Percentiles rank a stretch among this genome's conserved stretches.
phyloP scores from a whole-genome alignment of 2,329 filamentous ascomycete species.

The Cadophora gregata region DNA sequence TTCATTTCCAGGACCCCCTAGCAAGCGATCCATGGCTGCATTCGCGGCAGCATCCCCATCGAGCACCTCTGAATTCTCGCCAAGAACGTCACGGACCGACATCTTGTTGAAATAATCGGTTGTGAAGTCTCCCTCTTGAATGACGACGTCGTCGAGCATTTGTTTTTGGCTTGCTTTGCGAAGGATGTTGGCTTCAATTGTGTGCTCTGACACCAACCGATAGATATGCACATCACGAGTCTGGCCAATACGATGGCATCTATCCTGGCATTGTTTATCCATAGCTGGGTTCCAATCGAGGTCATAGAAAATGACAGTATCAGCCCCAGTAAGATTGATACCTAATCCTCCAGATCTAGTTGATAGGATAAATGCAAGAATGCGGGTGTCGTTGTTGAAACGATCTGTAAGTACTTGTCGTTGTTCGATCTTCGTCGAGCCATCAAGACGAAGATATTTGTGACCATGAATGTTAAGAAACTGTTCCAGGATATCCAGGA shows the following conservation, averaged over 20 bases:
- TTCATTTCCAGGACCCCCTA: slow-evolving; percentile 63
- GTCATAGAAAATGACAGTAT: slow-evolving; percentile 98
- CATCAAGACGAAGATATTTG: slow-evolving; percentile 94
- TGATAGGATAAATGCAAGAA: slow-evolving; percentile 93
- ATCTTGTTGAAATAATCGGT: slow-evolving; percentile 93
- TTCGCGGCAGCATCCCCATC: slow-evolving; percentile 75
- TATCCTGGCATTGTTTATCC: slow-evolving; percentile 99
- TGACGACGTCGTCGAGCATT: slow-evolving; percentile 96
- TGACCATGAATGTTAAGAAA: slow-evolving; percentile 98
- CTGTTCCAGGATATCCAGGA: slow-evolving; percentile 94
- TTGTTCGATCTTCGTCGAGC: slow-evolving; percentile 95
- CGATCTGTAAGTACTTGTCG: slow-evolving; percentile 94
- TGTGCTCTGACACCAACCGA: slow-evolving; percentile 89
- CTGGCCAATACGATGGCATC: slow-evolving; percentile 96
- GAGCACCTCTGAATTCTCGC: slow-evolving; percentile 57
- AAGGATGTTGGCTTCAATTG: slow-evolving; percentile 96
- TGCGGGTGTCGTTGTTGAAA: slow-evolving; percentile 93
- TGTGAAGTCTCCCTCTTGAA: slow-evolving; percentile 97
- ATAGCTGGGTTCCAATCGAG: slow-evolving; percentile 99
- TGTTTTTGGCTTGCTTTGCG: slow-evolving; percentile 97
- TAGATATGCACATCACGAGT: slow-evolving; percentile 98
- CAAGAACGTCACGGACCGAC: slow-evolving; percentile 71
- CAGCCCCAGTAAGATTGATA: slow-evolving; percentile 95
- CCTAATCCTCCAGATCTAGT: slow-evolving; percentile 93
- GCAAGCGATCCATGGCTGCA: slow-evolving; percentile 83